Evolutionary conservation across 2,329 filamentous ascomycete genomes (phyloP), one percentile per base, ranked within the genome.

Genomic region (Diaporthe capsici): DNA sequence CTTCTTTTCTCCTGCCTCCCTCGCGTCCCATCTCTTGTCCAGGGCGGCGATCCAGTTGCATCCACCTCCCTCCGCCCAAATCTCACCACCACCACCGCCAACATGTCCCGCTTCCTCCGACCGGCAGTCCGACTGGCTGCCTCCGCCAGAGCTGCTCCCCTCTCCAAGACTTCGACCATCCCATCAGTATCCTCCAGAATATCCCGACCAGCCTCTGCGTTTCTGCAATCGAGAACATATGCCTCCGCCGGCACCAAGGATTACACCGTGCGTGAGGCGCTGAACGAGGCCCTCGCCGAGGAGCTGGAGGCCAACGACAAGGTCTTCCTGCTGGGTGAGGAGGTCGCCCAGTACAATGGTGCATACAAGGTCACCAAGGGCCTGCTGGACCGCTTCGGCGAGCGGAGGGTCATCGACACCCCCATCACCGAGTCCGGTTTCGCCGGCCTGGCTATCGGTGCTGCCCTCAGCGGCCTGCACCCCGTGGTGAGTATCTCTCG

Each of bases 361-460:
- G 96, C 96, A 84, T 99, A 99, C 92, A 99, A 99, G 89, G 96
- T 99, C 84, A 99, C 97, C 83, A 98, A 98, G 90, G 97, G 97
- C 81, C 92, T 99, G 78, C 87, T 98, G 82, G 97, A 99, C 88
- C 94, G 96, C 82, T 99, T 99, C 85, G 97, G 97, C 81, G 96
- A 98, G 78, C 97, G 96, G 91, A 92, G 97, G 85, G 94, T 99
- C 81, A 99, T 99, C 83, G 97, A 99, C 87, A 98, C 94, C 79
- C 97, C 97, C 83, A 99, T 99, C 87, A 99, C 97, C 77, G 97
- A 99, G 88, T 96, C 94, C 82, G 97, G 97, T 81, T 99, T 99
- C 89, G 90, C 89, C 83, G 97, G 97, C 90, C 90, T 99, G 78
- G 96, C 96, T 72, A 94, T 98, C 79, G 97, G 97, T 87, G 95